phyloP scores from a whole-genome alignment of 1,284 basidiomycete genomes.

The Coriolopsis trogii region DNA sequence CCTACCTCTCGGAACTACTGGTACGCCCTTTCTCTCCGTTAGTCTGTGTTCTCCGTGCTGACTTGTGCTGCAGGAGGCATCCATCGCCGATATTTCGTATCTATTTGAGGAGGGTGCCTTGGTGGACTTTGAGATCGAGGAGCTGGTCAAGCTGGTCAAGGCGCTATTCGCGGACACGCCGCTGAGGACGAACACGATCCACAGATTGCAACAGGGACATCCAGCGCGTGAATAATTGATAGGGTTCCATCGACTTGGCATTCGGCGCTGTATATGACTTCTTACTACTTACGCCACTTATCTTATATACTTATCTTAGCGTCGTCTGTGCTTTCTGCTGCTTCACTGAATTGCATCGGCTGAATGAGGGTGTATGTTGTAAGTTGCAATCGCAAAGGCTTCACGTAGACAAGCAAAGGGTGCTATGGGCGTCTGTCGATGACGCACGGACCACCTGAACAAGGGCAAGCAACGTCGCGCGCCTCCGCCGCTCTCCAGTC shows the following conservation, averaged over 20 bases:
- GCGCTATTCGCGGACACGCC: constrained; percentile 94
- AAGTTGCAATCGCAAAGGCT: no score
- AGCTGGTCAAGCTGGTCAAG: constrained; percentile 80
- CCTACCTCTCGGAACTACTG: constrained; percentile 88
- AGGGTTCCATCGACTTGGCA: neutral
- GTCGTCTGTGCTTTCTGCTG: no score
- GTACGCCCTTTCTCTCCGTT: constrained; percentile 47
- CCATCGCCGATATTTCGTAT: constrained; percentile 93
- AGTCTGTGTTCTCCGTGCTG: neutral
- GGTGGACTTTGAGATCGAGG: constrained; percentile 87
- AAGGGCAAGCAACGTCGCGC: constrained; percentile 7
- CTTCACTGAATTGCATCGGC: no score
- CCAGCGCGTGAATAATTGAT: constrained; percentile 35
- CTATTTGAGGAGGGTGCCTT: constrained; percentile 91
- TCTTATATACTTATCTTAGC: no score
- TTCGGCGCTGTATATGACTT: no score
- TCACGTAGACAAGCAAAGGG: no score
- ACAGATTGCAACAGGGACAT: constrained; percentile 67
- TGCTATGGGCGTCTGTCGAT: constrained; percentile 10
- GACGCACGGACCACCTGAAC: constrained; percentile 29
- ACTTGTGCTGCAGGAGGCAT: constrained; percentile 68
- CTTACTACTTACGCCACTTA: no score
- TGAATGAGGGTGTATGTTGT: no score
- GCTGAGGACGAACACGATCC: constrained; percentile 78
- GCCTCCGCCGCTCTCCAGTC: neutral